Percentiles rank a stretch among this genome's conserved stretches.
These are phyloP conservation scores for Podospora didyma DNA, from an alignment of 495 filamentous ascomycete species.

Conservation along the genomic window DNA sequence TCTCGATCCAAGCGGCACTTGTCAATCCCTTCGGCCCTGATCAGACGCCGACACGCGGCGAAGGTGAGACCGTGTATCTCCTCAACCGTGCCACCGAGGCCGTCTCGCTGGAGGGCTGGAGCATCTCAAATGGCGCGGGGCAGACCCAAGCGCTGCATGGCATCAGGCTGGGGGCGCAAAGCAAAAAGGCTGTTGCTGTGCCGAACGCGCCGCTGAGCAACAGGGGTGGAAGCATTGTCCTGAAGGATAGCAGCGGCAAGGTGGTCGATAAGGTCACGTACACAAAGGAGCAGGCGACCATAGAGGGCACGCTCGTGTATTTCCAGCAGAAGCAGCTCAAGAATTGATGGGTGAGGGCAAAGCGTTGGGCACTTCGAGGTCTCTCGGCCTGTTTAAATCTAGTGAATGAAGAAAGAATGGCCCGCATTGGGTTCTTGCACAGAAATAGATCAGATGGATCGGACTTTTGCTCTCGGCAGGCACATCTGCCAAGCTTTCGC, in stretches of 20 bases:
- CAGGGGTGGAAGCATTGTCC: conserved; percentile 11
- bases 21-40: conserved; percentile 20
- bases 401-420: no score
- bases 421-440: no score
- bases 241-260: conserved; percentile 3
- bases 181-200: conserved; percentile 8
- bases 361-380: no score
- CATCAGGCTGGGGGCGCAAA: conserved; percentile 4
- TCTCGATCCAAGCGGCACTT: conserved; percentile 11
- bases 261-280: conserved; percentile 14
- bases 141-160: conserved; percentile 4
- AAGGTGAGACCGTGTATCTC: conserved; percentile 13
- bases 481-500: no score
- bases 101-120: conserved; percentile 18
- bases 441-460: no score
- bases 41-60: conserved; percentile 2
- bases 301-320: background rate
- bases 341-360: background rate
- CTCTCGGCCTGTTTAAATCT: no score
- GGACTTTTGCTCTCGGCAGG: no score
- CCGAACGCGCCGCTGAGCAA: conserved; percentile 14
- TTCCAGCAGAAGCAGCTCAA: background rate
- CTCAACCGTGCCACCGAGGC: conserved; percentile 7
- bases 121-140: conserved; percentile 10
- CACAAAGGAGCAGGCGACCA: conserved; percentile 10